A percentile compares a stretch with the other conserved stretches of the same genome.
phyloP scores from a whole-genome alignment of 139 green algal genomes.

The Spirogloea muscicola region DNA sequence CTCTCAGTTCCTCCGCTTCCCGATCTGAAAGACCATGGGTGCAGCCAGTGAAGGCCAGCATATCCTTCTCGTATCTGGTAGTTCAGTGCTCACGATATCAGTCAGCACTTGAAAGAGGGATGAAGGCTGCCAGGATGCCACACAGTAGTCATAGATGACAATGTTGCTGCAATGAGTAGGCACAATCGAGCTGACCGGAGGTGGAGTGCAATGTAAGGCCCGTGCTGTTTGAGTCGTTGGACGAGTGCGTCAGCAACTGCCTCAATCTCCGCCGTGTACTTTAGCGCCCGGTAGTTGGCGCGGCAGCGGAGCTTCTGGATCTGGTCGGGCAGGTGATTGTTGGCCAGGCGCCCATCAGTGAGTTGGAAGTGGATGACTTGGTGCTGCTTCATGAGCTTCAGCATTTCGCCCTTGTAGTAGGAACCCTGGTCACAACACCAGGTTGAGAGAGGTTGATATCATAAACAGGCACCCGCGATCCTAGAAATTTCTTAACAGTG shows the following conservation, averaged over 20 bases:
- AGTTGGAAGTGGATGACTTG: slow-evolving; percentile 11
- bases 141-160: too few species aligned
- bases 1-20: slow-evolving; percentile 26
- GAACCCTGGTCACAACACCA: background rate
- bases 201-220: slow-evolving; percentile 32
- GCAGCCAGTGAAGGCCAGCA: slow-evolving; percentile 42
- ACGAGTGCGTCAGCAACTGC: slow-evolving; percentile 7
- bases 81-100: too few species aligned
- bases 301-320: slow-evolving; percentile 36
- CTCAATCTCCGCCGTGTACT: slow-evolving; percentile 6
- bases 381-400: background rate
- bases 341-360: slow-evolving; percentile 29
- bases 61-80: slow-evolving; percentile 42
- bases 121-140: too few species aligned
- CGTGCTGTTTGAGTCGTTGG: background rate
- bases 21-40: background rate
- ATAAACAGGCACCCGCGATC: too few species aligned
- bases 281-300: slow-evolving; percentile 25
- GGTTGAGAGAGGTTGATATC: background rate
- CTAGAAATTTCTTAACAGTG: too few species aligned
- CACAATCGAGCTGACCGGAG: slow-evolving; percentile 14
- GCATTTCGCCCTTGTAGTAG: slow-evolving; percentile 13
- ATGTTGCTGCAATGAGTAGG: too few species aligned
- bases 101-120: too few species aligned
- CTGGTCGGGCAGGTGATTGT: slow-evolving; percentile 23